Evolutionary conservation across 352 stramenopile genomes (phyloP), one percentile per base, ranked within the genome.

Genomic region (Globisporangium irregulare): DNA sequence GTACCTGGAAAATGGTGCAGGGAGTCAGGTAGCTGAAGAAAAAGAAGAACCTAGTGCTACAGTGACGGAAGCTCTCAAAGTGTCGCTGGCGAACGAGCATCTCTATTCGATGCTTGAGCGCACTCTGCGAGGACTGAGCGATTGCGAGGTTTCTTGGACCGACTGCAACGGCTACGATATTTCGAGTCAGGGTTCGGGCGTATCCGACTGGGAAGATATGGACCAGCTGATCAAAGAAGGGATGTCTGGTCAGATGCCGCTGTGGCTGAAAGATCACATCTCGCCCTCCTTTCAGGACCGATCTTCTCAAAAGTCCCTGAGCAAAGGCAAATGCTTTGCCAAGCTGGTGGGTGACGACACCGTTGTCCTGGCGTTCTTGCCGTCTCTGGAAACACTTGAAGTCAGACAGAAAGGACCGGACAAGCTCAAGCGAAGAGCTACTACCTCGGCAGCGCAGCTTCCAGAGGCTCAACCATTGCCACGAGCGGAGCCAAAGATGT

Each of bases 81-180:
- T 91, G 10, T 92, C 87, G 9, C 69, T 83, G 48, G 83, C 89
- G 4, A 96, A 96, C 41, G 67, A 86, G 3, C 86, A 95, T 68
- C 64, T 96, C 10, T 94, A 94, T 73, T 93, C 83, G n/a, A 95
- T 96, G 87, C 65, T 95, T 15, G 82, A 94, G 62, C 76, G 87
- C 22, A 94, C 87, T 38, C 62, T 96, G 15, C 74, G 76, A 6
- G 82, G 87, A 4, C 57, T 96, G 41, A 94, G 86, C 57, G 89
- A 96, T 68, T 95, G 84, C 64, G 87, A 96, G 69, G 87, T 96
- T 14, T 77, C 80, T 36, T 96, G 89, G 89, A 94, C 89, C 8
- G 89, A 96, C 64, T 81, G 83, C 54, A 82, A 86, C 61, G 84
- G 84, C 22, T 67, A 82, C 54, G 58, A 68, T 56, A 69, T 89